Percentiles rank a stretch among this genome's conserved stretches.
These are phyloP conservation scores for Urtica urens DNA, from an alignment of 306 rosid species.

Conservation along the genomic window DNA sequence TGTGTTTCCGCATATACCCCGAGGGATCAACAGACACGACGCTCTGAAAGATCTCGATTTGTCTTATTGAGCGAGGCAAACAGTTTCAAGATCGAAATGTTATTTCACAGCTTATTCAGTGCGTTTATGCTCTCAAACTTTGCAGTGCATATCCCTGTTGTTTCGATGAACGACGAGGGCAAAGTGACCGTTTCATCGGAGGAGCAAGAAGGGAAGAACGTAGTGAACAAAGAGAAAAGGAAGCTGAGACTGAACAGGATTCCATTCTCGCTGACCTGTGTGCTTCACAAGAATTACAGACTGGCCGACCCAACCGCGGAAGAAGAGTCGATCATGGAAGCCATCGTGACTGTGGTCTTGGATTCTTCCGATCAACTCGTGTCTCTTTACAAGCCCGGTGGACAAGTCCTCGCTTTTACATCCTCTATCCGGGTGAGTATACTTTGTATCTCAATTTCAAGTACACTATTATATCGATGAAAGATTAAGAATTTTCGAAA, in stretches of 20 bases:
- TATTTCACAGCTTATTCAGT: too few relatives aligned
- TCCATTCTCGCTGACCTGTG: conserved; percentile 75
- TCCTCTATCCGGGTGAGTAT: conserved; percentile 65
- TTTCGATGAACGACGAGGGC: conserved; percentile 66
- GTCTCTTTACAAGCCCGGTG: conserved; percentile 88
- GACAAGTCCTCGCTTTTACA: conserved; percentile 58
- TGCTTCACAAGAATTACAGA: conserved; percentile 70
- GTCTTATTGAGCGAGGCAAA: too few relatives aligned
- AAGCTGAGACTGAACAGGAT: conserved; percentile 48
- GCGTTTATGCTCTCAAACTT: conserved; percentile 16
- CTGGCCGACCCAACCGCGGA: conserved; percentile 82
- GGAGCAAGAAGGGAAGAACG: conserved; percentile 41
- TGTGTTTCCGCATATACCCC: too few relatives aligned
- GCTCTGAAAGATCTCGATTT: too few relatives aligned
- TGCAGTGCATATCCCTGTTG: conserved; percentile 73
- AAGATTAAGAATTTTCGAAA: conserved; percentile 1
- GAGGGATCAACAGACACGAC: too few relatives aligned
- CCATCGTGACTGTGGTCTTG: conserved; percentile 66
- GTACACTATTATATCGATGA: neutral
- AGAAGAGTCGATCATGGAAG: conserved; percentile 85
- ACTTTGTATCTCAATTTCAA: neutral
- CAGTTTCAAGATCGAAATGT: too few relatives aligned
- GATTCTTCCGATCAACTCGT: conserved; percentile 60
- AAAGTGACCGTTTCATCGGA: conserved; percentile 51
- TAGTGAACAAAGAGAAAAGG: conserved; percentile 62